Conservation (phyloP, 1,139 yeast species). For the Taphrina sp. region DNA sequence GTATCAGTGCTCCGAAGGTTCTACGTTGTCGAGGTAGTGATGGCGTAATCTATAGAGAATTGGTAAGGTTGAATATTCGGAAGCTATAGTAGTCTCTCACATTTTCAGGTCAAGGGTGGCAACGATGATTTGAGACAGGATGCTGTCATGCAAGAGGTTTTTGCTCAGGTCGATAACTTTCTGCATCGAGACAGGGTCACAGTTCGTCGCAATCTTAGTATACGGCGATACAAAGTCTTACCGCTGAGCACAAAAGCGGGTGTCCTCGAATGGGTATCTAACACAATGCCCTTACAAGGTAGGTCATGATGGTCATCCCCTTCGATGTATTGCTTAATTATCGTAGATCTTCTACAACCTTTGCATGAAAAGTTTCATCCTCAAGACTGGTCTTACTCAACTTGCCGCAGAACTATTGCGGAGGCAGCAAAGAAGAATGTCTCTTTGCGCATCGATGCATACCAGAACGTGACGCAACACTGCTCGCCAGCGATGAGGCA, state of each 20-base stretch:
- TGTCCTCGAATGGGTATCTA: conserved; percentile 80
- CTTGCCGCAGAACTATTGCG: conserved; percentile 68
- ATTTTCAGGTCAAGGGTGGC: conserved; percentile 58
- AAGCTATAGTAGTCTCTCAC: conserved; percentile 1
- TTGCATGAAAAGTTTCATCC: conserved; percentile 52
- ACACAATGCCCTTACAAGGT: conserved; percentile 55
- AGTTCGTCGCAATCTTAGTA: conserved; percentile 55
- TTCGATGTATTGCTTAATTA: conserved; percentile 26
- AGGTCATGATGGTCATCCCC: too few relatives aligned
- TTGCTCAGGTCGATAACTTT: conserved; percentile 76
- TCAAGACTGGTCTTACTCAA: conserved; percentile 52
- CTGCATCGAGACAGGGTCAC: conserved; percentile 60
- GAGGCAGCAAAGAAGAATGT: conserved; percentile 53
- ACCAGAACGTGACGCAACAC: conserved; percentile 51
- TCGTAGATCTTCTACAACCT: conserved; percentile 64
- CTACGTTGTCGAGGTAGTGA: conserved; percentile 28
- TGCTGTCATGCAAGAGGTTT: conserved; percentile 96
- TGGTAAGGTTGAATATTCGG: conserved; percentile 38
- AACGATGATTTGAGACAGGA: conserved; percentile 93
- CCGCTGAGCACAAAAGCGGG: conserved; percentile 90
- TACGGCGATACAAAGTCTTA: conserved; percentile 83
- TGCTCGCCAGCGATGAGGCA: conserved; percentile 66
- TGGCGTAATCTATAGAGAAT: conserved; percentile 28
- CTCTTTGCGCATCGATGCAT: conserved; percentile 54
- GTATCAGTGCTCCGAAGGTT: conserved; percentile 57